These are phyloP conservation scores for Ceratobasidium sp. DNA, from an alignment of 1,284 basidiomycete genomes.

Conservation along the genomic window DNA sequence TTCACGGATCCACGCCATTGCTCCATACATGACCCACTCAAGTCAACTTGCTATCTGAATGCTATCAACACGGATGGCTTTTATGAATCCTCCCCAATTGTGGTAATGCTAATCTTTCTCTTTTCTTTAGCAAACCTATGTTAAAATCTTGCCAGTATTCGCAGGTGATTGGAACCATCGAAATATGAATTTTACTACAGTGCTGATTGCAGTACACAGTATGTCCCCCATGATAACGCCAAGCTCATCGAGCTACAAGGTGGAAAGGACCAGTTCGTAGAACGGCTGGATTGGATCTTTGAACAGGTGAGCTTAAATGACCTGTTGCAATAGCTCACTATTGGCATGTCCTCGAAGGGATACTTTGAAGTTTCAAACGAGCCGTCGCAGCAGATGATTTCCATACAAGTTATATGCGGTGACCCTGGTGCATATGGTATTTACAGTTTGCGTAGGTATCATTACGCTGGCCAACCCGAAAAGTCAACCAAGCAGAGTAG, in stretches of 20 bases:
- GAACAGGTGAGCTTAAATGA: background rate
- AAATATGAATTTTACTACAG: background rate
- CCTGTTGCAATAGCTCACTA: background rate
- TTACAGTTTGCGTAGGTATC: slow-evolving; percentile 54
- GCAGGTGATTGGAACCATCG: slow-evolving; percentile 53
- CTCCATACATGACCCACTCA: slow-evolving; percentile 66
- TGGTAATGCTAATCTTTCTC: slow-evolving; percentile 56
- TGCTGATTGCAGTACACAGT: slow-evolving; percentile 54
- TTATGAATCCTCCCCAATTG: slow-evolving; percentile 70
- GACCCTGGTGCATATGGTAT: too few relatives aligned
- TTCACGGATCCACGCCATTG: slow-evolving; percentile 74
- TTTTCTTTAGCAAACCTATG: background rate
- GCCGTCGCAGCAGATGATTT: slow-evolving; percentile 66
- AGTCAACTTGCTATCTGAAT: slow-evolving; percentile 69
- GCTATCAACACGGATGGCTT: slow-evolving; percentile 68
- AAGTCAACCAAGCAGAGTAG: slow-evolving; percentile 26
- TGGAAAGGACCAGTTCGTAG: slow-evolving; percentile 28
- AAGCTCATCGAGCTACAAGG: slow-evolving; percentile 39
- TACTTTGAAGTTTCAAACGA: slow-evolving; percentile 40
- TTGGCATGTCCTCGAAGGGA: background rate
- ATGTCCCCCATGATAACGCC: slow-evolving; percentile 64
- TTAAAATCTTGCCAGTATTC: slow-evolving; percentile 57
- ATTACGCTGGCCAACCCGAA: slow-evolving; percentile 68
- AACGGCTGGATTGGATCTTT: slow-evolving; percentile 36
- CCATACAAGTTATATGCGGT: slow-evolving; percentile 56